These are phyloP conservation scores for Pseudonectria buxi DNA, from an alignment of 2,329 filamentous ascomycete species.

Conservation along the genomic window DNA sequence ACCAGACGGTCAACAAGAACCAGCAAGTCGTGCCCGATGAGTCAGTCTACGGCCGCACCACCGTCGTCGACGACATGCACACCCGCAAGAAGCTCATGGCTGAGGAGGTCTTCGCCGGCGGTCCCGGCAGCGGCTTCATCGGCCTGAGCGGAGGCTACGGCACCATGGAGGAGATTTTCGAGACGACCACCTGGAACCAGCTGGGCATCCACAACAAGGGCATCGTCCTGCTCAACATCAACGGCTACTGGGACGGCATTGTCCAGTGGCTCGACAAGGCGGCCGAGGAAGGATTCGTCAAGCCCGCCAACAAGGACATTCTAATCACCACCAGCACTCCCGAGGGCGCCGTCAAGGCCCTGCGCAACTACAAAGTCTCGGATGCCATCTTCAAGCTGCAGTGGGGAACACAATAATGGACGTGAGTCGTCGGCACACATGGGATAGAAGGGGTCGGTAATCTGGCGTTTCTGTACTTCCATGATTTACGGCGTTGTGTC, in stretches of 20 bases:
- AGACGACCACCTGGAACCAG: slow-evolving; percentile 92
- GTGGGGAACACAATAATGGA: slow-evolving; percentile 61
- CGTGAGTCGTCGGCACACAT: slow-evolving; percentile 4
- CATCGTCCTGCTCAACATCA: slow-evolving; percentile 77
- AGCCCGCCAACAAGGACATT: slow-evolving; percentile 63
- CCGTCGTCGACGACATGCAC: slow-evolving; percentile 92
- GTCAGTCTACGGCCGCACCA: slow-evolving; percentile 70
- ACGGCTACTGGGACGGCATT: slow-evolving; percentile 88
- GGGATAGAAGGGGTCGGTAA: slow-evolving; percentile 4
- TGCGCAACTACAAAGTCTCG: slow-evolving; percentile 70
- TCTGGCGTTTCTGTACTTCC: slow-evolving; percentile 13
- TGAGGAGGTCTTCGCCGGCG: slow-evolving; percentile 72
- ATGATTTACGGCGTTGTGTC: slow-evolving; percentile 11
- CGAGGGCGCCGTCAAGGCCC: slow-evolving; percentile 62
- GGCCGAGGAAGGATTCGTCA: slow-evolving; percentile 71
- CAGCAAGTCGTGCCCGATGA: slow-evolving; percentile 57
- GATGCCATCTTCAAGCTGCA: slow-evolving; percentile 71
- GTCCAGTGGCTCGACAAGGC: slow-evolving; percentile 73
- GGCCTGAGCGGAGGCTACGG: slow-evolving; percentile 86
- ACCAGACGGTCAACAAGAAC: slow-evolving; percentile 36
- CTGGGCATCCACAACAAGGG: slow-evolving; percentile 80
- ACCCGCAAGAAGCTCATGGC: slow-evolving; percentile 94
- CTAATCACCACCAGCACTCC: slow-evolving; percentile 68
- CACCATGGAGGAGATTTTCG: slow-evolving; percentile 92
- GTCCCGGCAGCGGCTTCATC: slow-evolving; percentile 80